phyloP scores from a whole-genome alignment of 106 monocot species.

The Dioscorea zingiberensis region DNA sequence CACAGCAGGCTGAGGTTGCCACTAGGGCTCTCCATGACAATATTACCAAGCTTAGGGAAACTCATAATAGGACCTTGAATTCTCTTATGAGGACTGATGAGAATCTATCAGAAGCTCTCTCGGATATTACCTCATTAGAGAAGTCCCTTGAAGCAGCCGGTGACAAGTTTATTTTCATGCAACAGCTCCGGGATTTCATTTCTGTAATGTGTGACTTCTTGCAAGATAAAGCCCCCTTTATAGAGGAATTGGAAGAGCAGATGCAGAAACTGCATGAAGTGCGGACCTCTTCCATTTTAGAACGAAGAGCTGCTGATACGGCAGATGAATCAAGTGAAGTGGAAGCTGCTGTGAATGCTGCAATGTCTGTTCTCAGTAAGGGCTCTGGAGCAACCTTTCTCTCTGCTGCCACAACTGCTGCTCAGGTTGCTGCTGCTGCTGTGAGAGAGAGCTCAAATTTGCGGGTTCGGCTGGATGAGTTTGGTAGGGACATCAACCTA shows the following conservation, averaged over 20 bases:
- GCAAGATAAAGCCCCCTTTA: slow-evolving; percentile 75
- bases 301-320: slow-evolving; percentile 56
- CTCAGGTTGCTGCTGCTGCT: slow-evolving; percentile 57
- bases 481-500: slow-evolving; percentile 79
- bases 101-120: slow-evolving; percentile 48
- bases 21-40: slow-evolving; percentile 50
- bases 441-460: slow-evolving; percentile 52
- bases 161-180: slow-evolving; percentile 78
- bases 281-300: slow-evolving; percentile 40
- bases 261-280: slow-evolving; percentile 86
- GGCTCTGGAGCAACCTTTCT: slow-evolving; percentile 44
- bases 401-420: slow-evolving; percentile 59
- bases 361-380: slow-evolving; percentile 53
- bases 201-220: slow-evolving; percentile 81
- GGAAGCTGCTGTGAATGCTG: slow-evolving; percentile 76
- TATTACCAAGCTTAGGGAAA: slow-evolving; percentile 61
- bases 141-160: slow-evolving; percentile 59
- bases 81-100: slow-evolving; percentile 58
- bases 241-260: slow-evolving; percentile 91
- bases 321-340: slow-evolving; percentile 50
- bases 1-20: slow-evolving; percentile 72
- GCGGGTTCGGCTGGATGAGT: slow-evolving; percentile 72
- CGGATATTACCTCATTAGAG: slow-evolving; percentile 70
- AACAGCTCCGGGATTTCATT: slow-evolving; percentile 79
- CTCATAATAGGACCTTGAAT: slow-evolving; percentile 46